Evolutionary conservation across 108 stramenopile species (phyloP), one percentile per base, ranked within the genome.

Genomic region (Nitzschia palea): DNA sequence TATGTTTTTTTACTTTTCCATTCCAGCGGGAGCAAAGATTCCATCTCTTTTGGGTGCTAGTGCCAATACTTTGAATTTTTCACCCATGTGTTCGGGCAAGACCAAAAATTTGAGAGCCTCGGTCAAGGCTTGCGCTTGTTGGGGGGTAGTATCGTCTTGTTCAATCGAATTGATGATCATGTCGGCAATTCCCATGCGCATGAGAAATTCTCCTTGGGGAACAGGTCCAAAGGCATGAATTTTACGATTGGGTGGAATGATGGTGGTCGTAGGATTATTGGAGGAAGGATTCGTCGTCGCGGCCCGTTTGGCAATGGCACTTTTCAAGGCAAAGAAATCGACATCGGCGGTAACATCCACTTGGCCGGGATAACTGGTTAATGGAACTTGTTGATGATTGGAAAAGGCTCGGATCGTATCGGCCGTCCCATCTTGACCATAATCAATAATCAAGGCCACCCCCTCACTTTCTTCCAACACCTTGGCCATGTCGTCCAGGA

Each of bases 311-410:
- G 34, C 81, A 2, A 94, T 82, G 31, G 86, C 83, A 56, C 89
- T 78, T 50, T 80, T 79, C 32, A 94, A 58, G 12, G 90, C 92
- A 57, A 79, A 80, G 78, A 99, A 99, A 61, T 99, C 96, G n/a
- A 98, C 98, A 80, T 99, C 98, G 23, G 96, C 97, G 3, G 96
- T 97, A 25, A 99, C 78, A 70, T 99, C 98, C 6, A 95, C 92
- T 66, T 77, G 74, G 18, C 98, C 98, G 26, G 98, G 98, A 57
- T 69, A 70, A 37, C 83, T 81, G 17, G 96, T 76, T 22, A 89
- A 71, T n/a, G 82, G 67, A 9, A 96, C 94, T 80, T 96, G 95
- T 37, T 80, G 57, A 65, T 98, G 98, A 20, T 70, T 79, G 37
- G 78, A 80, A 74, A 99, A 97, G 47, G 88, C 97, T 26, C 98